Conservation (phyloP, 2,329 filamentous ascomycete genomes). For the Aaosphaeria arxii region DNA sequence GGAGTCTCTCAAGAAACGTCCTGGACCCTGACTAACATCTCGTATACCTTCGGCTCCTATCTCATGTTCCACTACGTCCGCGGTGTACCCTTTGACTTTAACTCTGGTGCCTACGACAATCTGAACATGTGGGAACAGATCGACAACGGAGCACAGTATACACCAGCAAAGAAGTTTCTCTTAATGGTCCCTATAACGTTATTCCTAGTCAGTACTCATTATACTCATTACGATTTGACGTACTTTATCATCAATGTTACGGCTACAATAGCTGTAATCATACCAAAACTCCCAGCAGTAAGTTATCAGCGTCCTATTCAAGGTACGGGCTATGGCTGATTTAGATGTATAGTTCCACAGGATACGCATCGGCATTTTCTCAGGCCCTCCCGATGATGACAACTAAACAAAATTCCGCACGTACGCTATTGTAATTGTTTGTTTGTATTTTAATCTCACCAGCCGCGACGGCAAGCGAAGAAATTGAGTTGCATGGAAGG, state of each 20-base stretch:
- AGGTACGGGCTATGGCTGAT: not conserved
- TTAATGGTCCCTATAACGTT: slow-evolving; percentile 90
- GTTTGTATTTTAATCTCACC: slow-evolving; percentile 33
- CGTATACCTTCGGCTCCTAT: slow-evolving; percentile 98
- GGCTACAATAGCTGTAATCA: slow-evolving; percentile 86
- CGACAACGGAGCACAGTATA: slow-evolving; percentile 98
- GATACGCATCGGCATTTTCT: slow-evolving; percentile 39
- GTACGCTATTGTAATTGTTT: slow-evolving; percentile 15
- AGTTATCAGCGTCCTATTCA: slow-evolving; percentile 39
- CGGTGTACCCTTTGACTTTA: slow-evolving; percentile 98
- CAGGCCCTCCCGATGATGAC: slow-evolving; percentile 30
- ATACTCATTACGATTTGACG: slow-evolving; percentile 94
- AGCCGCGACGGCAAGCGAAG: slow-evolving; percentile 15
- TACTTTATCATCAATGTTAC: slow-evolving; percentile 98
- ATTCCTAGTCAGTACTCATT: slow-evolving; percentile 96
- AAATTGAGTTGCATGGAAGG: slow-evolving; percentile 27
- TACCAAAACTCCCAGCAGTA: slow-evolving; percentile 94
- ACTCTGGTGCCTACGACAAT: slow-evolving; percentile 96
- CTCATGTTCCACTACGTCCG: slow-evolving; percentile 99
- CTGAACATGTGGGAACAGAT: slow-evolving; percentile 99
- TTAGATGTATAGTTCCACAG: slow-evolving; percentile 28
- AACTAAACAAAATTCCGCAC: slow-evolving; percentile 16
- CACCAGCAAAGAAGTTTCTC: slow-evolving; percentile 96
- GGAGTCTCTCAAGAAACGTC: slow-evolving; percentile 96
- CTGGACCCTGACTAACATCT: slow-evolving; percentile 98